phyloP scores from a whole-genome alignment of 768 basidiomycete genomes.

The Tubosaeta sp. region DNA sequence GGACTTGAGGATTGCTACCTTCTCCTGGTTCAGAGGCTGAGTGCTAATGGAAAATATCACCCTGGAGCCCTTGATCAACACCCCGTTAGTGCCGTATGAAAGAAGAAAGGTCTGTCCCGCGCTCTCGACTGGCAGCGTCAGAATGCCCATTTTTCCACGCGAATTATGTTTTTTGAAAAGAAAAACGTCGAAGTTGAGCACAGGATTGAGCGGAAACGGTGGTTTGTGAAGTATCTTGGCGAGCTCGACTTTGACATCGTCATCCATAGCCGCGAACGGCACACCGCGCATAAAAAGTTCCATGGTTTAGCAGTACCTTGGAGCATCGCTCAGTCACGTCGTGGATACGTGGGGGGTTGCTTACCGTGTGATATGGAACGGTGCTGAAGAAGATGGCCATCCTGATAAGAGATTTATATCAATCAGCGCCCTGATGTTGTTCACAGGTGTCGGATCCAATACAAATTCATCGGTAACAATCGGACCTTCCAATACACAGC shows the following conservation, averaged over 20 bases:
- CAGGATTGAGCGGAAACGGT: constrained; percentile 25
- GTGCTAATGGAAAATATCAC: constrained; percentile 22
- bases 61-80: constrained; percentile 23
- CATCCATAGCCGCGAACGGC: constrained; percentile 21
- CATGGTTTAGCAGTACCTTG: constrained; percentile 21
- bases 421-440: background rate
- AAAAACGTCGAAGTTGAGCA: constrained; percentile 32
- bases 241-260: constrained; percentile 32
- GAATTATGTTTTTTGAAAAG: constrained; percentile 24
- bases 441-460: background rate
- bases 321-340: background rate
- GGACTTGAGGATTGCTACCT: constrained; percentile 21
- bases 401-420: constrained; percentile 14
- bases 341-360: background rate
- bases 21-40: constrained; percentile 19
- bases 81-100: constrained; percentile 22
- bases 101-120: constrained; percentile 24
- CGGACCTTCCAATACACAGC: constrained; percentile 2
- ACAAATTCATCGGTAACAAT: constrained; percentile 18
- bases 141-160: constrained; percentile 27
- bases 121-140: constrained; percentile 25
- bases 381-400: background rate
- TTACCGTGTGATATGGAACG: constrained; percentile 19
- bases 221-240: constrained; percentile 32
- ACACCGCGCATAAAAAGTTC: constrained; percentile 34